These are phyloP conservation scores for Boletus insuetus DNA, from an alignment of 768 basidiomycete genomes.

Conservation along the genomic window DNA sequence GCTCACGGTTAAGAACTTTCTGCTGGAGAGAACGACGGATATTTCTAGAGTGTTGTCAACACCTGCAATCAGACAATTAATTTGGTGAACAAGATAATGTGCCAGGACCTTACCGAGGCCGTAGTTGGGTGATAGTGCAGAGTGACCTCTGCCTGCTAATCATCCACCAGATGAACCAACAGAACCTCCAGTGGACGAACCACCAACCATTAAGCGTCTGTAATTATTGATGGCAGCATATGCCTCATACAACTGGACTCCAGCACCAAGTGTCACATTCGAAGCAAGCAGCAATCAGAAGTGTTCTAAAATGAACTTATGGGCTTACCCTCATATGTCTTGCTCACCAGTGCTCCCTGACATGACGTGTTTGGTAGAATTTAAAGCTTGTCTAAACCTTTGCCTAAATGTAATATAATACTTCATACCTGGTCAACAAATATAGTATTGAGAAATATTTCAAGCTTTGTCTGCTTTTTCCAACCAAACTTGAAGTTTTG, in stretches of 20 bases:
- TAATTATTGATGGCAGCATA: conserved; percentile 40
- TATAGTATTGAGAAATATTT: no score
- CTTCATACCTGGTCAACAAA: no score
- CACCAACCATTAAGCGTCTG: conserved; percentile 46
- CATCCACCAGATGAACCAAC: conserved; percentile 52
- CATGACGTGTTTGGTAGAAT: no score
- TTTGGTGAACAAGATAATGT: not conserved
- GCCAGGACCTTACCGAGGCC: conserved; percentile 39
- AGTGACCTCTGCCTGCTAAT: conserved; percentile 50
- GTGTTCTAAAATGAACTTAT: not conserved
- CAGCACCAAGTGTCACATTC: conserved; percentile 36
- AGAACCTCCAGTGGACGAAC: conserved; percentile 36
- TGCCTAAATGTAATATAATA: no score
- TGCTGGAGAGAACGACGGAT: conserved; percentile 42
- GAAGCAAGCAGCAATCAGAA: conserved; percentile 14
- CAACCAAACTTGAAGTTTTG: no score
- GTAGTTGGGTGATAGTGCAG: conserved; percentile 36
- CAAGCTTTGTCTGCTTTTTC: no score
- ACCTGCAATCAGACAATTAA: conserved; percentile 26
- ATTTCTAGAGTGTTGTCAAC: conserved; percentile 52
- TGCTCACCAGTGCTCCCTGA: conserved; percentile 25
- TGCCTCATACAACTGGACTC: conserved; percentile 48
- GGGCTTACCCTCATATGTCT: conserved; percentile 23
- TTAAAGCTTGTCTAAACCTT: no score
- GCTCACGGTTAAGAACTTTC: conserved; percentile 40